phyloP scores from a whole-genome alignment of 306 rosid species.

The Betula pendula region DNA sequence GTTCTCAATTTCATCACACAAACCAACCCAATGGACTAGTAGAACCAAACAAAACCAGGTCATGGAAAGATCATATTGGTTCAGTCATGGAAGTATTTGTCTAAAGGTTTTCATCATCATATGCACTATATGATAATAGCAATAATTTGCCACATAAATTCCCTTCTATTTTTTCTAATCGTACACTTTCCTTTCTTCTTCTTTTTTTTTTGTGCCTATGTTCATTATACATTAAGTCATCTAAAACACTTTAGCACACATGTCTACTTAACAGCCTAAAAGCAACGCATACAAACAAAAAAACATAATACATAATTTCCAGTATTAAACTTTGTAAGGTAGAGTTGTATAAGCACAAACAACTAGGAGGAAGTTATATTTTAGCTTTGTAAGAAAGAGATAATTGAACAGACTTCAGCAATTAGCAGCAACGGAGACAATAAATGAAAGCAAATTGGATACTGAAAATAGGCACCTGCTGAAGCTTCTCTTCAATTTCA shows the following conservation, averaged over 20 bases:
- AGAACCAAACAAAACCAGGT: constrained; percentile 24
- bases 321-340: too few species aligned
- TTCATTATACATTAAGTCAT: too few species aligned
- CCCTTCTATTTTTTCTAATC: background rate
- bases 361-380: background rate
- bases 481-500: constrained; percentile 85
- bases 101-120: background rate
- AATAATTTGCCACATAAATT: background rate
- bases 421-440: constrained; percentile 18
- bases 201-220: too few species aligned
- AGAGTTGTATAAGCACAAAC: too few species aligned
- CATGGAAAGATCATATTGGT: constrained; percentile 7
- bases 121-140: background rate
- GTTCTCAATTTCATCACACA: constrained; percentile 25
- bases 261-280: background rate
- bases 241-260: constrained; percentile 8
- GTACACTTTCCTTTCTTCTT: background rate
- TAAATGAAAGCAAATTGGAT: constrained; percentile 24
- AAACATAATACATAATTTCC: background rate
- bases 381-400: background rate
- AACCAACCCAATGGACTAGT: constrained; percentile 22
- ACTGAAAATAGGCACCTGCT: constrained; percentile 58
- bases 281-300: background rate
- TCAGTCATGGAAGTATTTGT: background rate
- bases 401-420: constrained; percentile 17